Percentiles rank a stretch among this genome's conserved stretches.
phyloP scores from a whole-genome alignment of 352 stramenopile species.

The Pythium sukuiense region DNA sequence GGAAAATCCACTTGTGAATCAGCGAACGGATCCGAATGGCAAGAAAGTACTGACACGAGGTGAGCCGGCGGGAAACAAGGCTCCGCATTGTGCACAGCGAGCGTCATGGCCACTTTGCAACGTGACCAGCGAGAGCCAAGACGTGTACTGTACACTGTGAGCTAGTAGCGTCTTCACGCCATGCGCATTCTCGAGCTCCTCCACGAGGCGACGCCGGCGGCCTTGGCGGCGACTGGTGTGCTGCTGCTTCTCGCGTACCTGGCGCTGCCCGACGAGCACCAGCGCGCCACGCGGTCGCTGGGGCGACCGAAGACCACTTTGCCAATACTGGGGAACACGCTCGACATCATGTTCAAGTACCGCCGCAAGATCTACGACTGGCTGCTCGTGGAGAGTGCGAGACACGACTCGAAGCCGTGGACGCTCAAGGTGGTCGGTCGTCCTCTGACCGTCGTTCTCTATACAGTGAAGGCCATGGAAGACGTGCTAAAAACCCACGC shows the following conservation, averaged over 20 bases:
- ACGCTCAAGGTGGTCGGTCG: slow-evolving; percentile 38
- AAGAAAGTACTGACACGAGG: background rate
- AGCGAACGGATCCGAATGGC: background rate
- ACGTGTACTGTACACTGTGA: background rate
- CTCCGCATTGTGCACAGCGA: background rate
- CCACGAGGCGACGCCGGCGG: background rate
- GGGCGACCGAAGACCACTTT: slow-evolving; percentile 1
- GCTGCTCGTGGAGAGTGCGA: slow-evolving; percentile 44
- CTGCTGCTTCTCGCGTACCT: background rate
- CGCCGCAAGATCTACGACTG: slow-evolving; percentile 53
- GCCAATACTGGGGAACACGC: slow-evolving; percentile 23
- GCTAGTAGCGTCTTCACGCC: background rate
- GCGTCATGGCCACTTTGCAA: background rate
- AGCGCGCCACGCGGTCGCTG: slow-evolving; percentile 22
- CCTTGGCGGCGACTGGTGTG: background rate
- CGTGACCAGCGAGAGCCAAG: background rate
- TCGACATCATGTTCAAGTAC: slow-evolving; percentile 46
- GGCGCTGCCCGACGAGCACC: slow-evolving; percentile 16
- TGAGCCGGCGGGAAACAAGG: background rate
- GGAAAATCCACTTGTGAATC: background rate
- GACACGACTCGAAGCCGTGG: slow-evolving; percentile 45
- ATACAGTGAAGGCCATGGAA: slow-evolving; percentile 36
- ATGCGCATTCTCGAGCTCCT: background rate
- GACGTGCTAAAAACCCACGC: slow-evolving; percentile 57
- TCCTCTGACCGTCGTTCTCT: slow-evolving; percentile 34